These are phyloP conservation scores for Daedaleopsis sinensis DNA, from an alignment of 768 basidiomycete genomes.

Conservation along the genomic window DNA sequence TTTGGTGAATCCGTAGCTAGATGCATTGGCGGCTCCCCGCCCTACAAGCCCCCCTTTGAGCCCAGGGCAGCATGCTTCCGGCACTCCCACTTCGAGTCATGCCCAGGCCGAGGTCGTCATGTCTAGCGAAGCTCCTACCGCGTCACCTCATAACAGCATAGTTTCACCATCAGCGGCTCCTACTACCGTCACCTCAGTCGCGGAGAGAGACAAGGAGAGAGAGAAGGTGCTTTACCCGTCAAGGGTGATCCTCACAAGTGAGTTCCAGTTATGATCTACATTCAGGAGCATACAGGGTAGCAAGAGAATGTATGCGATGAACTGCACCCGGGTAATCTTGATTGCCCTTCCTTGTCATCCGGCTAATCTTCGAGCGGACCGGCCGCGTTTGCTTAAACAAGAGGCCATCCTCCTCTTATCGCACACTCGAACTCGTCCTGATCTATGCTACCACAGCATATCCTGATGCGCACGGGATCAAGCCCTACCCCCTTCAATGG, in stretches of 20 bases:
- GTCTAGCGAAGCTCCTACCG: slow-evolving; percentile 30
- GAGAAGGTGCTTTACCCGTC: slow-evolving; percentile 81
- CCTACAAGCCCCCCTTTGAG: slow-evolving; percentile 28
- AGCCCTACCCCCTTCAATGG: slow-evolving; percentile 81
- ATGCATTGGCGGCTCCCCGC: slow-evolving; percentile 41
- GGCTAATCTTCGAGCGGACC: too few species aligned
- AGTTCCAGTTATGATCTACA: slow-evolving; percentile 32
- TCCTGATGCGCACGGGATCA: slow-evolving; percentile 90
- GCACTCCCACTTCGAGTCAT: slow-evolving; percentile 27
- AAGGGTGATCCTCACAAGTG: slow-evolving; percentile 83
- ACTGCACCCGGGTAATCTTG: too few species aligned
- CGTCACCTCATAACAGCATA: slow-evolving; percentile 29
- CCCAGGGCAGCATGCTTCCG: slow-evolving; percentile 32
- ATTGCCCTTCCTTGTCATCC: too few species aligned
- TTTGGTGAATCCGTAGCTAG: slow-evolving; percentile 44
- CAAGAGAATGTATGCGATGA: too few species aligned
- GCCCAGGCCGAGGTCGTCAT: slow-evolving; percentile 32
- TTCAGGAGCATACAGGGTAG: too few species aligned
- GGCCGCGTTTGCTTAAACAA: too few species aligned
- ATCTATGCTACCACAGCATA: slow-evolving; percentile 51
- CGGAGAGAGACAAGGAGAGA: slow-evolving; percentile 57
- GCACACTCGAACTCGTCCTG: slow-evolving; percentile 2
- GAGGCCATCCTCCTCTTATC: not conserved
- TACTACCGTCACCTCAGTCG: not conserved
- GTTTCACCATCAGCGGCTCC: slow-evolving; percentile 19